phyloP scores from a whole-genome alignment of 176 grass and related monocot genomes.

The Dactylis glomerata region DNA sequence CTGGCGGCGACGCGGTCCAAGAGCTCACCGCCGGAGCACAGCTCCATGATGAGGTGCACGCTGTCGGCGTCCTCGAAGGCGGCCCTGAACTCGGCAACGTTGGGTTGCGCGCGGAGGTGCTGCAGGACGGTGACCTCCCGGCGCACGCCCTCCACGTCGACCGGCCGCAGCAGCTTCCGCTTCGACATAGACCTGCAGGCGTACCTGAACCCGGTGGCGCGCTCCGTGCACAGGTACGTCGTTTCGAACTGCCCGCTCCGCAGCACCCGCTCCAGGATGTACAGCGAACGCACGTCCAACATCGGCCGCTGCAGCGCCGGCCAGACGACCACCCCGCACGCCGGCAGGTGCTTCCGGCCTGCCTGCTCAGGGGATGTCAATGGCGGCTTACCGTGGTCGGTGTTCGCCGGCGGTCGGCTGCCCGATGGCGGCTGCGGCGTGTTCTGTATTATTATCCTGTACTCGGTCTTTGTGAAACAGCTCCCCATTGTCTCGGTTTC shows the following conservation, averaged over 20 bases:
- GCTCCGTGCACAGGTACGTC: conserved; percentile 78
- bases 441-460: conserved; percentile 48
- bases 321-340: background rate
- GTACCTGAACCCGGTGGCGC: conserved; percentile 36
- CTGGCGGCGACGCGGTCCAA: conserved; percentile 72
- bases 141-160: conserved; percentile 61
- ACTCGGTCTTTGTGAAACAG: conserved; percentile 43
- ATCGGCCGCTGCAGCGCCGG: conserved; percentile 48
- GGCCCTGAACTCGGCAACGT: conserved; percentile 81
- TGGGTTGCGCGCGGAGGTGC: conserved; percentile 77
- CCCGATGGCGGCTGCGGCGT: background rate
- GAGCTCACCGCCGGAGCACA: conserved; percentile 83
- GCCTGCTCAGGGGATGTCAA: too few relatives aligned
- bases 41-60: conserved; percentile 83
- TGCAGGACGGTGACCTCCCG: conserved; percentile 80
- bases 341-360: too few relatives aligned
- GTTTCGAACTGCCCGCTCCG: conserved; percentile 71
- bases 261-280: conserved; percentile 57
- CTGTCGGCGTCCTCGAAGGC: conserved; percentile 55
- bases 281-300: conserved; percentile 48
- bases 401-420: background rate
- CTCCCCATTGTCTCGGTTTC: conserved; percentile 58
- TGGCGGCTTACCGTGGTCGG: background rate
- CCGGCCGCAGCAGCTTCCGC: conserved; percentile 48
- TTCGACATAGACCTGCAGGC: conserved; percentile 87